A percentile compares a stretch with the other conserved stretches of the same genome.
Conservation (phyloP, 257 asterid genomes). For the Solanum appendiculatum region DNA sequence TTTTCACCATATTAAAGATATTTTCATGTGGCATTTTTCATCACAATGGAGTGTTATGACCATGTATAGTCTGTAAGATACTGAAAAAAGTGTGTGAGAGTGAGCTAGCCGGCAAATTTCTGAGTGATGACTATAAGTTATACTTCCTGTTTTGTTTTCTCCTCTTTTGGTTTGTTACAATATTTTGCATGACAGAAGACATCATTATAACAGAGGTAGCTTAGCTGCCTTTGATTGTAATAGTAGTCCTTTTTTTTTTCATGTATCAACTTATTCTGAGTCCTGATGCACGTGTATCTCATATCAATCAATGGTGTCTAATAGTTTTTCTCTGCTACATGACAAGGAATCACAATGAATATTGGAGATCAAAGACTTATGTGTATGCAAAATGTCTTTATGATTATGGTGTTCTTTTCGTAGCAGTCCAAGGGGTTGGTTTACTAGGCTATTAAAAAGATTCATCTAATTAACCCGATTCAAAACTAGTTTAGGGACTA, state of each 20-base stretch:
- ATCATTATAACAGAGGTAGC: background rate
- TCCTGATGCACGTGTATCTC: background rate
- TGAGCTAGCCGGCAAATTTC: background rate
- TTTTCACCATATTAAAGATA: background rate
- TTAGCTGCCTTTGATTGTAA: background rate
- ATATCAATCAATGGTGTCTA: background rate
- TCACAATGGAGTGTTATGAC: background rate
- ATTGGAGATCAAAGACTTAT: background rate
- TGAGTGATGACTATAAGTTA: background rate
- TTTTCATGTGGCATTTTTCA: background rate
- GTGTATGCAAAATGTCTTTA: background rate
- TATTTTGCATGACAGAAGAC: background rate
- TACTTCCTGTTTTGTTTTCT: background rate
- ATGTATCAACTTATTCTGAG: background rate
- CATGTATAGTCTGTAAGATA: background rate
- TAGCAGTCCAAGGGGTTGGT: background rate
- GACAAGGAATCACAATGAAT: background rate
- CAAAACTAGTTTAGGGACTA: no score
- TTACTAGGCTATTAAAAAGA: background rate
- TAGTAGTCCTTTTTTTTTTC: background rate
- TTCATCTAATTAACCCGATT: no score
- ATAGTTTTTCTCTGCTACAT: background rate
- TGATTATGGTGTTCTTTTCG: background rate
- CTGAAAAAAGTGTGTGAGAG: background rate
- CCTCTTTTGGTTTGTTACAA: background rate